Conservation (phyloP, 2,329 filamentous ascomycete genomes). For the Clarireedia homoeocarpa region DNA sequence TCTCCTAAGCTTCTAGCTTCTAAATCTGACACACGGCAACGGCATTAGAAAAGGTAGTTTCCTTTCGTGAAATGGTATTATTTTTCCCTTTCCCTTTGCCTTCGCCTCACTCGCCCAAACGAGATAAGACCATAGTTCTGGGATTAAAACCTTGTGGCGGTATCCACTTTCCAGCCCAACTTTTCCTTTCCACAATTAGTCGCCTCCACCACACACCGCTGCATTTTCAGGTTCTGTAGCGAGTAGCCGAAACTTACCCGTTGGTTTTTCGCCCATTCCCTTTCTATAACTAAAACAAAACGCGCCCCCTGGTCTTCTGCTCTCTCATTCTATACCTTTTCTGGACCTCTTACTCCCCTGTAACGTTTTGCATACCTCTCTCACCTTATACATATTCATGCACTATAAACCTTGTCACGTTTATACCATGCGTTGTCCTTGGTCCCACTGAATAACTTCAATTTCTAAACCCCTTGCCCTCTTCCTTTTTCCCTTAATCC, state of each 20-base stretch:
- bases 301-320: neutral
- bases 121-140: neutral
- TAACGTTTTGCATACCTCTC: slow-evolving; percentile 7
- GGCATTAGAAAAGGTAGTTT: neutral
- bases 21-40: slow-evolving; percentile 7
- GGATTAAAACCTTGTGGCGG: slow-evolving; percentile 1
- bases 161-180: slow-evolving; percentile 6
- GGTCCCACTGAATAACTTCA: slow-evolving; percentile 11
- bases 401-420: slow-evolving; percentile 26
- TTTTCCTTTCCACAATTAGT: neutral
- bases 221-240: neutral
- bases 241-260: neutral
- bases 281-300: neutral
- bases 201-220: slow-evolving; percentile 10
- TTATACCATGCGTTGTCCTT: slow-evolving; percentile 27
- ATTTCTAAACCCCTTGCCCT: slow-evolving; percentile 9
- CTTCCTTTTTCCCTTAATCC: slow-evolving; percentile 2
- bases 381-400: slow-evolving; percentile 12
- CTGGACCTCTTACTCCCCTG: slow-evolving; percentile 6
- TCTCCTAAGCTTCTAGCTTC: slow-evolving; percentile 6
- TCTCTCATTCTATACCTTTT: slow-evolving; percentile 6
- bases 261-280: neutral
- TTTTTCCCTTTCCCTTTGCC: neutral
- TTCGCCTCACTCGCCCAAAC: slow-evolving; percentile 3
- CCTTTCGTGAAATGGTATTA: neutral